Evolutionary conservation across 169 alveolate genomes (phyloP).

Genomic region (Plasmodium billcollinsi): DNA sequence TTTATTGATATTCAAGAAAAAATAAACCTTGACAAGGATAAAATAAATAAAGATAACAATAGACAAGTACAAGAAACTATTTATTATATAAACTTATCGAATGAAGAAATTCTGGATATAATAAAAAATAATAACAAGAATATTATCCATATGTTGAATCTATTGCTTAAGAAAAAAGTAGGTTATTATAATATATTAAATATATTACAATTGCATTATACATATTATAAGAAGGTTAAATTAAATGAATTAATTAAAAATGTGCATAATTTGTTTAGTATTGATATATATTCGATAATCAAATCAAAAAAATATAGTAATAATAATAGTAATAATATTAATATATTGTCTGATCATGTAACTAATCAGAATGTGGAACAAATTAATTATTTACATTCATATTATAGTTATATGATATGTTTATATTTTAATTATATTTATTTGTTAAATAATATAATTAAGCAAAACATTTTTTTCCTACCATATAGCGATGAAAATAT

Average conservation of each 20-base stretch:
- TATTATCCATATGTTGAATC: conserved; percentile 2
- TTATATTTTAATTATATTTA: conserved; percentile 31
- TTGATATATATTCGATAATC: too few relatives aligned
- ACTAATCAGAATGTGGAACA: too few relatives aligned
- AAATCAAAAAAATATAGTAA: too few relatives aligned
- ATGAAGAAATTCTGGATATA: conserved; percentile 49
- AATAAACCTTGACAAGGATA: not conserved
- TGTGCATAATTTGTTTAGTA: not conserved
- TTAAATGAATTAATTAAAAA: conserved; percentile 36
- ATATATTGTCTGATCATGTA: not conserved
- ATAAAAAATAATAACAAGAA: conserved; percentile 41
- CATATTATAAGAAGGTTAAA: conserved; percentile 42
- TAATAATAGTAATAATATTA: not conserved
- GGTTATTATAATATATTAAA: conserved; percentile 8
- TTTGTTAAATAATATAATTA: conserved; percentile 48
- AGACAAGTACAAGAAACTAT: not conserved
- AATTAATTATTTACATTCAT: not conserved
- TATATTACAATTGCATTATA: conserved; percentile 10
- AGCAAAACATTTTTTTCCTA: conserved; percentile 15
- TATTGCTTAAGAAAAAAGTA: conserved; percentile 1
- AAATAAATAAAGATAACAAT: too few relatives aligned
- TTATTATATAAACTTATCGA: conserved; percentile 41
- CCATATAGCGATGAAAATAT: conserved; percentile 21
- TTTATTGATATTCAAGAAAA: conserved; percentile 17
- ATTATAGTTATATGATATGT: conserved; percentile 49